Evolutionary conservation across 768 basidiomycete species (phyloP), one percentile per base, ranked within the genome.

Genomic region (Russula brevipes): DNA sequence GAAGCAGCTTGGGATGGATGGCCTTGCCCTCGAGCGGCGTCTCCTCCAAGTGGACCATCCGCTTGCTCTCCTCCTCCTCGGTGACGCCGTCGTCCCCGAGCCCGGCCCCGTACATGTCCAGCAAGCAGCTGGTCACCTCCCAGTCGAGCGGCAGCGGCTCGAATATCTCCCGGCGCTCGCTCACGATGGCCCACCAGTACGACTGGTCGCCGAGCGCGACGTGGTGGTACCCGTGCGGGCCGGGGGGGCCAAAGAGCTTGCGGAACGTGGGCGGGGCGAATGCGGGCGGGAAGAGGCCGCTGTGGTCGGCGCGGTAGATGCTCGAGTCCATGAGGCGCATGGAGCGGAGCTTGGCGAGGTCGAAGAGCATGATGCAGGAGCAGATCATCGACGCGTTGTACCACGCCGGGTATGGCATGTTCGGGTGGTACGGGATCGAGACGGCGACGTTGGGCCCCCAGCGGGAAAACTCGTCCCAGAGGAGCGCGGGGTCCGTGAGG

Each of bases 121-220:
- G 63, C 55, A 82, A 69, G 65, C 81, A 82, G 66, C 76, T 80
- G 17, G 79, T 77, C 24, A 81, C 74, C 70, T 82, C 80, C 69
- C 77, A 82, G 63, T 80, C 80, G 66, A 72, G 79, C 59, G 71
- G 72, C 57, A 82, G 68, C 45, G 76, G 79, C 65, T 76, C 73
- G 60, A 77, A 79, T 8, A 81, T 68, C 41, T 79, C 76, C 14
- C 70, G 72, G 42, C 72, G 73, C 61, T 78, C 70, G 61, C 75
- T 74, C n/a, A 81, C 76, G 63, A 82, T 79, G 52, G 81, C 80
- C 80, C 80, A 82, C 79, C 79, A 82, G 63, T 79, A 82, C 4
- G 79, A 79, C 69, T 82, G 80, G 68, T 81, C 81, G 42, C 80
- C 80, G 38, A 82, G 75, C n/a, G 75, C 76, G 4, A 79, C 80